A percentile compares a stretch with the other conserved stretches of the same genome.
Conservation (phyloP, 441 rosid genomes). For the Melastoma candidum region DNA sequence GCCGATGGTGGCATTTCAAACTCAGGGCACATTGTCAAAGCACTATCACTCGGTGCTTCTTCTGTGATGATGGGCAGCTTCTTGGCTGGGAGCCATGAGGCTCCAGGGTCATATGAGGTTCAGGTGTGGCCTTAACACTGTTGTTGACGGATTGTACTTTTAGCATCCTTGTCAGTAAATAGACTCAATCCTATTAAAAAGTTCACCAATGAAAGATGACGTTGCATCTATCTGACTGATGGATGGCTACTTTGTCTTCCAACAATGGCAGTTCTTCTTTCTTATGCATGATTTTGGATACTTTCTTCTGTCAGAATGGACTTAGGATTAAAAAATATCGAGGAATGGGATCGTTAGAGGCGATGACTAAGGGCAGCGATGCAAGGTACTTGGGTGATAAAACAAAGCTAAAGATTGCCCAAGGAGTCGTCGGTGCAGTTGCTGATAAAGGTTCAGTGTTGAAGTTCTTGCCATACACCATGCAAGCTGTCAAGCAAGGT, state of each 20-base stretch:
- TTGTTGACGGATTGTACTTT: neutral
- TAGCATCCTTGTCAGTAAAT: neutral
- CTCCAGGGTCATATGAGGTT: slow-evolving; percentile 57
- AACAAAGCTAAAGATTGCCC: slow-evolving; percentile 72
- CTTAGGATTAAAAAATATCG: slow-evolving; percentile 52
- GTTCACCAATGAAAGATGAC: too few species aligned
- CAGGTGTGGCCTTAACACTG: slow-evolving; percentile 26
- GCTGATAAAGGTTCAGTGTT: slow-evolving; percentile 78
- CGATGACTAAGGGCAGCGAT: slow-evolving; percentile 88
- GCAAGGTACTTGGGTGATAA: slow-evolving; percentile 76
- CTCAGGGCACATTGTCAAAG: slow-evolving; percentile 86
- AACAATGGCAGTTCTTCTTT: too few species aligned
- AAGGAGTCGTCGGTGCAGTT: slow-evolving; percentile 87
- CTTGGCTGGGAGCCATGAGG: slow-evolving; percentile 80
- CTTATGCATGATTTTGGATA: too few species aligned
- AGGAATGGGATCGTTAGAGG: slow-evolving; percentile 91
- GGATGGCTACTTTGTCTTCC: too few species aligned
- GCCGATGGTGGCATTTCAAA: slow-evolving; percentile 95
- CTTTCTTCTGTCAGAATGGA: slow-evolving; percentile 34
- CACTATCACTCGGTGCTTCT: slow-evolving; percentile 73
- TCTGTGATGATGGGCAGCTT: slow-evolving; percentile 94
- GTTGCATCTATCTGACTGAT: too few species aligned
- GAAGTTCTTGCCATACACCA: slow-evolving; percentile 61
- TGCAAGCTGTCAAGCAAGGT: slow-evolving; percentile 97
- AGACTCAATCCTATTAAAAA: too few species aligned